A percentile compares a stretch with the other conserved stretches of the same genome.
phyloP scores from a whole-genome alignment of 2,329 filamentous ascomycete genomes.

The Botrytis fabae region DNA sequence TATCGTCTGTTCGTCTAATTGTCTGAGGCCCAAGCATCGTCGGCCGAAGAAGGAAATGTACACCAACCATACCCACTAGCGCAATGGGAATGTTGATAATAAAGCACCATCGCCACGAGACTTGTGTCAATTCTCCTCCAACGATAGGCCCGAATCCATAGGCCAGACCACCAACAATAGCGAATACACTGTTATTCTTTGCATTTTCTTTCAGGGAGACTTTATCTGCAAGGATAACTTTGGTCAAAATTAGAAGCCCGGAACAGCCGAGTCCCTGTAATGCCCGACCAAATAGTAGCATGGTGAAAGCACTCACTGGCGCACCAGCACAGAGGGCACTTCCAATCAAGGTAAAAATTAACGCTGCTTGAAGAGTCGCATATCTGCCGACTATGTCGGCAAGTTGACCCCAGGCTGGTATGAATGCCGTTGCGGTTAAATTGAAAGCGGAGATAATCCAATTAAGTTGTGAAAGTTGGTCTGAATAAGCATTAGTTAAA shows the following conservation, averaged over 20 bases:
- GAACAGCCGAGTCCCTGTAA: constrained; percentile 63
- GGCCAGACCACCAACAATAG: constrained; percentile 58
- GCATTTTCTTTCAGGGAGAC: constrained; percentile 62
- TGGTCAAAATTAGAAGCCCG: constrained; percentile 60
- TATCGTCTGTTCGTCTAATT: constrained; percentile 46
- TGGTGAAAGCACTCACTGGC: constrained; percentile 53
- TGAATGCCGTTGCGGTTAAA: constrained; percentile 65
- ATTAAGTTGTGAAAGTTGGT: constrained; percentile 58
- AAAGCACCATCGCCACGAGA: constrained; percentile 68
- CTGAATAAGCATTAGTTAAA: constrained; percentile 37
- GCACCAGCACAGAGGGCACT: constrained; percentile 62
- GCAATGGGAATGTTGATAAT: constrained; percentile 61
- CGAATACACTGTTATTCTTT: constrained; percentile 62
- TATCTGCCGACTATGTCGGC: constrained; percentile 66
- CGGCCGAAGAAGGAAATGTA: constrained; percentile 57
- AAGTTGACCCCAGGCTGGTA: constrained; percentile 65
- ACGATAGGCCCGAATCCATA: constrained; percentile 60
- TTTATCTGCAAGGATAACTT: constrained; percentile 64
- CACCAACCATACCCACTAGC: constrained; percentile 51
- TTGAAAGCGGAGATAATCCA: constrained; percentile 72
- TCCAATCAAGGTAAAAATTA: constrained; percentile 59
- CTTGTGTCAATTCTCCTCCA: constrained; percentile 54
- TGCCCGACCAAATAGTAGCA: constrained; percentile 62
- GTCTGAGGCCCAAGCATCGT: constrained; percentile 56
- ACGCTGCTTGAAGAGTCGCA: constrained; percentile 55